Evolutionary conservation across 169 alveolate genomes (phyloP), one percentile per base, ranked within the genome.

Genomic region (Eimeria falciformis): DNA sequence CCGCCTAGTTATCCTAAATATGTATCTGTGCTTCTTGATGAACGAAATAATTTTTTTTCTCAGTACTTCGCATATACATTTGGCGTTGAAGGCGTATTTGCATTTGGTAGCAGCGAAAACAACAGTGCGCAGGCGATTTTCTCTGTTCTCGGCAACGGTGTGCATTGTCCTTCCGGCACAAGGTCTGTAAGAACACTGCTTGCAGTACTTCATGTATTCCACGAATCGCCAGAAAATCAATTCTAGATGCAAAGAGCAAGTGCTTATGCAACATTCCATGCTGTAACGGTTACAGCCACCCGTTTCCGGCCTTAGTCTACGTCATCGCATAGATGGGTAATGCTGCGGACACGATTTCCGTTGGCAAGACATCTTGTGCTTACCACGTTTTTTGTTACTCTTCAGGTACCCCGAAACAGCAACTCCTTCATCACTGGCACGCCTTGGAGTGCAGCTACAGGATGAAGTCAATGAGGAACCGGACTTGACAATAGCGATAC

Each of bases 21-120:
- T n/a, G n/a, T n/a, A n/a, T n/a, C n/a, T n/a, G n/a, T n/a, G n/a
- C n/a, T n/a, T n/a, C n/a, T n/a, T n/a, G n/a, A n/a, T n/a, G n/a
- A n/a, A n/a, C n/a, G n/a, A n/a, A n/a, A n/a, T 18, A 25, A 3
- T n/a, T 46, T 77, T 40, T 27, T 37, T 27, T 43, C 23, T 17
- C 93, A 89, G 93, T 89, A 89, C 55, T 89, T 89, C 68, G 93
- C 73, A 27, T 89, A 69, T 21, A 53, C 93, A 18, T 89, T 89
- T 46, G 62, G 65, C 25, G 90, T 45, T 17, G 88, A 82, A 29
- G 93, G 93, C 3, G 71, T 73, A 55, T 89, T 55, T 17, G 93
- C 85, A 3, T 89, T 89, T 56, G 93, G 83, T 9, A 75, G 90
- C 17, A 89, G 50, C 83, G 93, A 46, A 33, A 77, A 75, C 23